Percentiles rank a stretch among this genome's conserved stretches.
Conservation (phyloP, 129 eudicot species). For the Artemisia tridentata region DNA sequence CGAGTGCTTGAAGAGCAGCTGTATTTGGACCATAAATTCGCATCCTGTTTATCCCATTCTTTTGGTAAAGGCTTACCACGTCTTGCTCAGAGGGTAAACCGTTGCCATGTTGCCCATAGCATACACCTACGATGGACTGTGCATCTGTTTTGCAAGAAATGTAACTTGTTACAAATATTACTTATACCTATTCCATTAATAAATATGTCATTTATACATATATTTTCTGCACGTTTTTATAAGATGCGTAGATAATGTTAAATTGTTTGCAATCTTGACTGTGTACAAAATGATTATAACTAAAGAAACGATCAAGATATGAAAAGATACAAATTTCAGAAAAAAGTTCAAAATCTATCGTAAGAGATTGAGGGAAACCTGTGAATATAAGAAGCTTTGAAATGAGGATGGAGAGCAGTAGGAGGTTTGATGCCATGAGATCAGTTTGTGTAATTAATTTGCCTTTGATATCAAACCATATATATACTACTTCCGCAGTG, state of each 20-base stretch:
- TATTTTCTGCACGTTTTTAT: too few relatives aligned
- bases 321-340: too few relatives aligned
- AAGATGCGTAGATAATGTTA: too few relatives aligned
- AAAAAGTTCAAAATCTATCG: too few relatives aligned
- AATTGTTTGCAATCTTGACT: too few relatives aligned
- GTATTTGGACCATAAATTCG: neutral
- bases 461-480: too few relatives aligned
- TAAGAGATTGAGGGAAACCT: constrained; percentile 1
- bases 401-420: neutral
- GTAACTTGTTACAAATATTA: neutral
- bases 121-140: constrained; percentile 34
- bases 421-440: too few relatives aligned
- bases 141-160: constrained; percentile 32
- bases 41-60: constrained; percentile 21
- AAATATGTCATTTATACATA: too few relatives aligned
- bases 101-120: constrained; percentile 31
- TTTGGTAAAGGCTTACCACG: constrained; percentile 27
- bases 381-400: neutral
- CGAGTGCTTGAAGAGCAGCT: constrained; percentile 22
- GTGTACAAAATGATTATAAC: too few relatives aligned
- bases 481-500: neutral
- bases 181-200: neutral
- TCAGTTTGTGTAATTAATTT: too few relatives aligned
- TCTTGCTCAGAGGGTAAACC: constrained; percentile 38
- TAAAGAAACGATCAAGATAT: too few relatives aligned